A percentile compares a stretch with the other conserved stretches of the same genome.
These are phyloP conservation scores for Cutaneotrichosporon cyanovorans DNA, from an alignment of 1,284 basidiomycete genomes.

Conservation along the genomic window DNA sequence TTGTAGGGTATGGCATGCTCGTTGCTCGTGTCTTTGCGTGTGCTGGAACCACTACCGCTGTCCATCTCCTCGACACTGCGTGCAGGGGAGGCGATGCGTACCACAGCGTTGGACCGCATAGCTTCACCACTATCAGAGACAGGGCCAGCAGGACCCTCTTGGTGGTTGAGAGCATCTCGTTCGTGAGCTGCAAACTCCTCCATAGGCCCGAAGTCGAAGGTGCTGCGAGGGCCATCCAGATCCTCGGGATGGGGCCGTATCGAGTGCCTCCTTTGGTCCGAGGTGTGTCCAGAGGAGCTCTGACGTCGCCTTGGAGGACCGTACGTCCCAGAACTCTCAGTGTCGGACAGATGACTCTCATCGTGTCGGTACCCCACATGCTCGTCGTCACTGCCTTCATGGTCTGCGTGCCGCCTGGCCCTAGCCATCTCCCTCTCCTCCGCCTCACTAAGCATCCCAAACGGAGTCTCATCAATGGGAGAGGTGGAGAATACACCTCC, in stretches of 20 bases:
- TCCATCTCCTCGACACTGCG: neutral
- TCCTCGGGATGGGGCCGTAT: neutral
- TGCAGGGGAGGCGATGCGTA: neutral
- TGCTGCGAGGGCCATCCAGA: conserved; percentile 18
- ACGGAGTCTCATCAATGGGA: conserved; percentile 41
- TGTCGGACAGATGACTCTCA: conserved; percentile 12
- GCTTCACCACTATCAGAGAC: neutral
- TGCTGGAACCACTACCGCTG: conserved; percentile 11
- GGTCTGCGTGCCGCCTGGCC: conserved; percentile 22
- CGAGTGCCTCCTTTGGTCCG: too few relatives aligned
- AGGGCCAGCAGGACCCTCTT: conserved; percentile 5
- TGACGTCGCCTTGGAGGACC: neutral
- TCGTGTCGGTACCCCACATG: conserved; percentile 9
- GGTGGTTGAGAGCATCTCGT: conserved; percentile 50
- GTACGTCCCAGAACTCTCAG: conserved; percentile 8
- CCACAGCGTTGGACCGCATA: neutral
- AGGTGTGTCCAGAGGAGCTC: too few relatives aligned
- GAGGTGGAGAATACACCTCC: conserved; percentile 30
- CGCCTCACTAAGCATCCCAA: conserved; percentile 43
- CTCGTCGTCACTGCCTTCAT: conserved; percentile 11
- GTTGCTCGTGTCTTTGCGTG: conserved; percentile 8
- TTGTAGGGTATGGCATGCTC: conserved; percentile 15
- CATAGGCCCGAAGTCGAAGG: conserved; percentile 71
- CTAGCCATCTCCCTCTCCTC: conserved; percentile 45
- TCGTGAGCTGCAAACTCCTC: conserved; percentile 73